Percentiles rank a stretch among this genome's conserved stretches.
Conservation (phyloP, 495 filamentous ascomycete genomes). For the Lasiosphaeria miniovina region DNA sequence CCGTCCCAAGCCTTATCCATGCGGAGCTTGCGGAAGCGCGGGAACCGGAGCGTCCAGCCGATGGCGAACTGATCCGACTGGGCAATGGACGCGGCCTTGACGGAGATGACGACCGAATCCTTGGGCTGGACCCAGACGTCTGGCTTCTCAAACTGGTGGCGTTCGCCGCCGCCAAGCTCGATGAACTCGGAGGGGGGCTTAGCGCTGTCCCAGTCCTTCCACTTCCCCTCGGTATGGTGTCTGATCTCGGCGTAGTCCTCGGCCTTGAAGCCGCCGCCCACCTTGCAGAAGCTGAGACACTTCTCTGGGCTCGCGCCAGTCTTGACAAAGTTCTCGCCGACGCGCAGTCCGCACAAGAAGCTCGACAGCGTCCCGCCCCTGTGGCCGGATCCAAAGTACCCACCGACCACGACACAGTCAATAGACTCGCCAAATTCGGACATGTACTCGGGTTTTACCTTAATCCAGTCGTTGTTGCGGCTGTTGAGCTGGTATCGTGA, state of each 20-base stretch:
- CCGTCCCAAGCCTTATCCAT: constrained; percentile 80
- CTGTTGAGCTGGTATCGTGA: constrained; percentile 84
- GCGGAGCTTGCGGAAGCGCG: constrained; percentile 80
- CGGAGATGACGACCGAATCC: constrained; percentile 80
- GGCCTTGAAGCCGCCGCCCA: constrained; percentile 86
- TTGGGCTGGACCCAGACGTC: constrained; percentile 92
- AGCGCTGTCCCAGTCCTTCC: constrained; percentile 78
- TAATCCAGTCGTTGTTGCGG: constrained; percentile 96
- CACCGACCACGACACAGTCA: constrained; percentile 84
- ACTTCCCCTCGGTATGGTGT: constrained; percentile 85
- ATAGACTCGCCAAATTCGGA: constrained; percentile 91
- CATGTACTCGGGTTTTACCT: constrained; percentile 99
- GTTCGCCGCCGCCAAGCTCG: constrained; percentile 73
- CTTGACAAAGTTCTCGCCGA: constrained; percentile 63
- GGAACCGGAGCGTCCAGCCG: constrained; percentile 81
- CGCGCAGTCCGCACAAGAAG: constrained; percentile 82
- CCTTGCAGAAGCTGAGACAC: constrained; percentile 92
- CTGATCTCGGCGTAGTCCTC: constrained; percentile 79
- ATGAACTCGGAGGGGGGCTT: constrained; percentile 77
- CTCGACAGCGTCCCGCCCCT: constrained; percentile 80
- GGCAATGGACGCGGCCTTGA: constrained; percentile 84
- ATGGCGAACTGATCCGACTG: constrained; percentile 73
- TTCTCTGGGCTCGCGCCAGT: constrained; percentile 60
- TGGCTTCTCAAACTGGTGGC: constrained; percentile 70
- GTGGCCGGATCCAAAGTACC: constrained; percentile 85